Conservation (phyloP, 1,284 basidiomycete genomes). For the Leccinum angustisporum region DNA sequence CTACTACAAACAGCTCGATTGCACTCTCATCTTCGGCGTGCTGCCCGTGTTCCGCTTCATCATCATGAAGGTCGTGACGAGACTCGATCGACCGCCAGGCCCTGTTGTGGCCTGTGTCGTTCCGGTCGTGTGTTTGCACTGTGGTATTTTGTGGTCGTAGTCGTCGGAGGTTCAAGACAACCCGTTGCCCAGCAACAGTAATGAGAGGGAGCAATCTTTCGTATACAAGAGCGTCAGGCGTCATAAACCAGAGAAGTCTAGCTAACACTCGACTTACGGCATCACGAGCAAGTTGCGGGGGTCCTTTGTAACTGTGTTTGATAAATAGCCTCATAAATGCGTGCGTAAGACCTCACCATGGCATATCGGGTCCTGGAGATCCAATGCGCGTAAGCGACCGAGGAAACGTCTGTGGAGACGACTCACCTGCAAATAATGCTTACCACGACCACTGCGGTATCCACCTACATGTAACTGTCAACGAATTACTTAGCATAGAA, state of each 20-base stretch:
- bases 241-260: not conserved
- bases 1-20: not conserved
- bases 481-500: not conserved
- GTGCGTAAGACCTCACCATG: not conserved
- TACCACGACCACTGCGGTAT: not conserved
- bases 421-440: not conserved
- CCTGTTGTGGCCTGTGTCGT: not conserved
- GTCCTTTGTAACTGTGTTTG: not conserved
- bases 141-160: not conserved
- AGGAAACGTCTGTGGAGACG: not conserved
- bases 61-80: not conserved
- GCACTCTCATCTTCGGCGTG: not conserved
- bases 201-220: constrained; percentile 3
- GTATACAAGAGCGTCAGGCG: not conserved
- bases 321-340: not conserved
- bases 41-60: not conserved
- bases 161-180: constrained; percentile 11
- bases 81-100: not conserved
- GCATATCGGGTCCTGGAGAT: not conserved
- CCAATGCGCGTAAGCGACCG: not conserved
- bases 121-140: not conserved
- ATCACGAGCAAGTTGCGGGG: not conserved
- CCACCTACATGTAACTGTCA: not conserved
- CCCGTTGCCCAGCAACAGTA: constrained; percentile 5
- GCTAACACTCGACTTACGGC: not conserved